Evolutionary conservation across 352 stramenopile species (phyloP).

Genomic region (Phytophthora fragariae): DNA sequence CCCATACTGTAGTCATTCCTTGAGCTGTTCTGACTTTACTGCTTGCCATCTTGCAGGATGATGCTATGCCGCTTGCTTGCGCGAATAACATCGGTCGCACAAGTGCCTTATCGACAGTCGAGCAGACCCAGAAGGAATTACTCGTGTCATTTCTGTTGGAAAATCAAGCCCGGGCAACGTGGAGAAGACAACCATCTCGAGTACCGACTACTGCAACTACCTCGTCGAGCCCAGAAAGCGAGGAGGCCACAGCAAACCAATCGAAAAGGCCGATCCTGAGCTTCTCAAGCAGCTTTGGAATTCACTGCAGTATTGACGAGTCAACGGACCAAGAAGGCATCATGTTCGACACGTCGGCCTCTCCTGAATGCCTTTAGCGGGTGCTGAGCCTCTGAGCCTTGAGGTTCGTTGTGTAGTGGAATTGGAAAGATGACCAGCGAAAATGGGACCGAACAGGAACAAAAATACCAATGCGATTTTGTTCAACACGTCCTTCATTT

Average conservation of each 20-base stretch:
- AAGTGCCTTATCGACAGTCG: conserved; percentile 7
- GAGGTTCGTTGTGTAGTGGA: background rate
- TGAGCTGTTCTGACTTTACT: background rate
- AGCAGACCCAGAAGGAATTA: conserved; percentile 35
- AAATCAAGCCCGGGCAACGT: conserved; percentile 59
- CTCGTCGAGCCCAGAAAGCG: background rate
- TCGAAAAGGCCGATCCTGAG: conserved; percentile 31
- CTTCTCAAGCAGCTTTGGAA: conserved; percentile 43
- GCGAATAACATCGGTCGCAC: conserved; percentile 39
- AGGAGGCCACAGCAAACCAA: background rate
- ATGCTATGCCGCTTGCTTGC: conserved; percentile 72
- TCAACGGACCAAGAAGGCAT: conserved; percentile 21
- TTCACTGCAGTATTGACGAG: conserved; percentile 34
- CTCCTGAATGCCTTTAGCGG: conserved; percentile 2
- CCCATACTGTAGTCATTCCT: background rate
- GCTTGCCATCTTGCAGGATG: conserved; percentile 44
- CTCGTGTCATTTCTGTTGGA: conserved; percentile 54
- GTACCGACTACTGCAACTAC: background rate
- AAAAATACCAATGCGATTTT: conserved; percentile 26
- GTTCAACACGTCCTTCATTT: background rate
- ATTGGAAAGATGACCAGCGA: conserved; percentile 1
- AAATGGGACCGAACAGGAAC: conserved; percentile 18
- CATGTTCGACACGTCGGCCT: conserved; percentile 45
- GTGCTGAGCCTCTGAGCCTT: background rate
- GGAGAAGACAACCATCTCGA: conserved; percentile 38